These are phyloP conservation scores for Dioszegia hungarica DNA, from an alignment of 768 basidiomycete genomes.

Conservation along the genomic window DNA sequence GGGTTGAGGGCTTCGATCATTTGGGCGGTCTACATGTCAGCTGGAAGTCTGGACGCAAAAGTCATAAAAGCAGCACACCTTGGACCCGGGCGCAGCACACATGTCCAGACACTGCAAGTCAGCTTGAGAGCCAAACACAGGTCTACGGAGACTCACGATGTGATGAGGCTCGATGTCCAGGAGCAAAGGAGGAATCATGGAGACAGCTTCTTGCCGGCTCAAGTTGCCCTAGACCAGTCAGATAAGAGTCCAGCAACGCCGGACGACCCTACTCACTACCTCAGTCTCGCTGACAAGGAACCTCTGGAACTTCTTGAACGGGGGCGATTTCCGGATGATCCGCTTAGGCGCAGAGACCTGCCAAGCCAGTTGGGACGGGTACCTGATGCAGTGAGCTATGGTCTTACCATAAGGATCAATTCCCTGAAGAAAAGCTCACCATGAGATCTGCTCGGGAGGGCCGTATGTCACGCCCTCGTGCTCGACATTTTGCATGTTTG, in stretches of 20 bases:
- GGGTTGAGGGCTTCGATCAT: constrained; percentile 91
- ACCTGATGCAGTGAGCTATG: constrained; percentile 56
- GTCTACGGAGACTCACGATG: constrained; percentile 47
- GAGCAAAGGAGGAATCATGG: constrained; percentile 96
- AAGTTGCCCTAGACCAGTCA: constrained; percentile 73
- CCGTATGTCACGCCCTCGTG: constrained; percentile 72
- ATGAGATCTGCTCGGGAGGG: constrained; percentile 77
- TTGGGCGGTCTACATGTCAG: constrained; percentile 69
- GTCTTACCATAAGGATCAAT: neutral
- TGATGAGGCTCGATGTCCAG: constrained; percentile 93
- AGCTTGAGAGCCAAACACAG: neutral
- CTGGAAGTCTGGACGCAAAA: neutral
- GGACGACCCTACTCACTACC: constrained; percentile 59
- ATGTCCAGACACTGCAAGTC: constrained; percentile 64
- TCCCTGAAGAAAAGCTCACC: constrained; percentile 55
- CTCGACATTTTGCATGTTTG: constrained; percentile 63
- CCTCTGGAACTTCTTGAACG: constrained; percentile 90
- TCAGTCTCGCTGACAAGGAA: constrained; percentile 98
- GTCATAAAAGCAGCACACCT: constrained; percentile 54
- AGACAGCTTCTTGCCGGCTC: constrained; percentile 93
- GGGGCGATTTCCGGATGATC: constrained; percentile 74
- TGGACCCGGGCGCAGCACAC: constrained; percentile 98
- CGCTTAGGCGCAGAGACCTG: constrained; percentile 89
- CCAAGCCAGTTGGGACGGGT: constrained; percentile 93
- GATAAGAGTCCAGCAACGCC: neutral